Evolutionary conservation across 2,329 filamentous ascomycete species (phyloP), one percentile per base, ranked within the genome.

Genomic region (Fonsecaea monophora): DNA sequence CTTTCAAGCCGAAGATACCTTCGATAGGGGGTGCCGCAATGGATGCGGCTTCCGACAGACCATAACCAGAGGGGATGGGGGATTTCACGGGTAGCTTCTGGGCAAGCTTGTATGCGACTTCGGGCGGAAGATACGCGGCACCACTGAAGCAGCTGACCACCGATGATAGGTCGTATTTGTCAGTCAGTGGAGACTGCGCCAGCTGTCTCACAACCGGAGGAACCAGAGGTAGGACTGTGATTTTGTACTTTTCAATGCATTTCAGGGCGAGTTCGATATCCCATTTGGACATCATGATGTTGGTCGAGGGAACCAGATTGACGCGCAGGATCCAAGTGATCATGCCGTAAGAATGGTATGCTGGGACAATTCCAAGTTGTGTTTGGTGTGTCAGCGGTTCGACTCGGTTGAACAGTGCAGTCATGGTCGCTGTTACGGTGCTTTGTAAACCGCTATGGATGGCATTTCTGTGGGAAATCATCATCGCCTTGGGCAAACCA

Each of bases 341-440:
- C 45, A 50, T 50, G 45, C 45, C 45, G 21, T 50, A 50, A 6
- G 45, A 50, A 50, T 50, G 45, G 18, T 50, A 50, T 50, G 45
- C 45, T 18, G 45, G 45, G 9, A 50, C 45, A 12, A 50, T 50
- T 13, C 45, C 45, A 30, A 50, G 45, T 18, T 25, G 45, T 12
- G 21, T 50, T 50, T 50, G 45, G 45, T 50, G 45, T 13, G 45
- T 50, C 18, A 50, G 45, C 3, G 45, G 45, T 50, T 50, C 45
- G 8, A 50, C 45, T 30, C 21, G 8, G 45, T 50, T 50, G 18
- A 50, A 50, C 18, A 50, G 12, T 30, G 45, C 45, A 13, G 45
- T 50, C 45, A 50, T 18, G 8, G 45, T 50, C 21, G 18, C 45
- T 9, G 45, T 21, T 25, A 21, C 25, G 45, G 12, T 50, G 8